Base-by-base conservation (phyloP, 345 rosid species). In the Arabis hirsuta region DNA sequence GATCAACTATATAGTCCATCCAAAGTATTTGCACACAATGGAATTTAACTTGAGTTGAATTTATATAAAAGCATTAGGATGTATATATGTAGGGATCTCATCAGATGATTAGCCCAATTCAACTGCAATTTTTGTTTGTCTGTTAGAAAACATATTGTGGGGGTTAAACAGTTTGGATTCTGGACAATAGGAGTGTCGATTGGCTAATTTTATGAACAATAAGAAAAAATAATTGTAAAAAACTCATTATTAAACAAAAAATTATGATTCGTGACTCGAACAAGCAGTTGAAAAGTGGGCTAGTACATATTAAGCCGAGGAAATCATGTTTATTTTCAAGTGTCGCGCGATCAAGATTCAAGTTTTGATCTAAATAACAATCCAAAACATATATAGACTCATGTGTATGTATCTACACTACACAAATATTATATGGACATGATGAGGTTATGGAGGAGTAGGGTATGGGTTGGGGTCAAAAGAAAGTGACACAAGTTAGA, bases 381-480 rank as follows among this genome's bases (percentile, higher is more conserved):
- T 36, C 14, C 7, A 19, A 44, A 41, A 13, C 7, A 47, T 41
- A 38, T 50, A 39, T 12, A 41, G 10, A 46, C 3, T 11, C 7
- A 48, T 29, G 59, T 36, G 11, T 58, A 34, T 54, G 24, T 67
- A 60, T 48, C 4, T 47, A 58, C 5, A 19, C 7, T 19, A 16
- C 12, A 73, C 16, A 22, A 8, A 47, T 27, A 50, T 19, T 45
- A 27, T 36, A 56, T 56, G 54, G 73, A 61, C 41, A 51, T 64
- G 62, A 47, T 20, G 38, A 34, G 9, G 48, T 31, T 41, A 64
- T 70, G 65, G 52, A 62, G 56, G 19, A 27, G 56, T 53, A 69
- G 63, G 79, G 73, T 63, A 63, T 47, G 64, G 50, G 46, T 47
- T 41, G 71, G 72, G 80, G 76, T 70, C 66, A 70, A 70, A 74